Evolutionary conservation across 352 stramenopile species (phyloP), one percentile per base, ranked within the genome.

Genomic region (Chrysophaeum taylorii): DNA sequence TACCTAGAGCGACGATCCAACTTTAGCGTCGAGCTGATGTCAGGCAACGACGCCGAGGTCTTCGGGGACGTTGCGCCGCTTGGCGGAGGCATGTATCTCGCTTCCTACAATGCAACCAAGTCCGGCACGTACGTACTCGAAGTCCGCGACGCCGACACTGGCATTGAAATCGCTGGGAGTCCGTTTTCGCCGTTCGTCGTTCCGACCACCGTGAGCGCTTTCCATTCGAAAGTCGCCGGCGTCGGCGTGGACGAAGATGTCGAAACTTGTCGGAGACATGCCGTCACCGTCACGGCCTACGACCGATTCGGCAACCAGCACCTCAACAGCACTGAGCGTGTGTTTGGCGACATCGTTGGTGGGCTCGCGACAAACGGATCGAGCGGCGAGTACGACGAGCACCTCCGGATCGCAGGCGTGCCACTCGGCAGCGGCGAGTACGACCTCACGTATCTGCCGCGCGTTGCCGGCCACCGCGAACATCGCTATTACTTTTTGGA

Each of bases 121-220:
- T 68, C 48, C 53, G 74, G 74, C n/a, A 41, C 57, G 0, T 78
- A 76, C 57, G 23, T 43, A 29, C 35, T 78, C 9, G 35, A 74
- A 53, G 50, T 78, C 25, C 29, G 37, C 60, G 50, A 75, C 38
- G 52, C 36, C 14, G 23, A 63, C 42, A 33, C 45, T 12, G 67
- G 68, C 0, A 31, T 64, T 1, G 36, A 63, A n/a, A 74, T 78
- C 38, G 25, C 21, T 37, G 74, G 71, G 33, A 71, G 64, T 35
- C 74, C 74, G 0, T 78, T 78, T 53, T 25, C 16, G 41, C 71
- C 76, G 15, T 42, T 52, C 29, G 70, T 78, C 14, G 61, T 31
- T 50, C 67, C 74, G 15, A 67, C 53, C 16, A 52, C 38, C 69
- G 60, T 76, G 48, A 71, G 63, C 38, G 70, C 48, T 42, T 33